phyloP scores from a whole-genome alignment of 2,329 filamentous ascomycete genomes.

The Pseudocercospora ulei region DNA sequence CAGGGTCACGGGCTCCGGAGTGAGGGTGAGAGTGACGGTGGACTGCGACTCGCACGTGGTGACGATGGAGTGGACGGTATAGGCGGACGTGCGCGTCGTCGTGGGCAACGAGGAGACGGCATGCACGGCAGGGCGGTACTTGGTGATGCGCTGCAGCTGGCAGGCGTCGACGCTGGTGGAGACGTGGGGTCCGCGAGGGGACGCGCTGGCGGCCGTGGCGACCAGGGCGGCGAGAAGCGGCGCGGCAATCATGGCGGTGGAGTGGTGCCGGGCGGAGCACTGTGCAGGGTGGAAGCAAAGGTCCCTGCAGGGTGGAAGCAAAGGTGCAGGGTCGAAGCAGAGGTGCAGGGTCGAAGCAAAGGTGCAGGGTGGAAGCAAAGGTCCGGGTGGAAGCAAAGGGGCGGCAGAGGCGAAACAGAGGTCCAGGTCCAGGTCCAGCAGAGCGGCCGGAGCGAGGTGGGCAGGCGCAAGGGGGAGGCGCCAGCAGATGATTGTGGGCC shows the following conservation, averaged over 20 bases:
- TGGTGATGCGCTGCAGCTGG: constrained; percentile 16
- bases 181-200: constrained; percentile 8
- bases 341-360: constrained; percentile 1
- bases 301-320: background rate
- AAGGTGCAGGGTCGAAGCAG: constrained; percentile 1
- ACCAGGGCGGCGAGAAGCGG: constrained; percentile 12
- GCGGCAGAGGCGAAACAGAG: background rate
- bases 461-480: too few species aligned
- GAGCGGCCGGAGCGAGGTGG: too few species aligned
- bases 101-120: constrained; percentile 14
- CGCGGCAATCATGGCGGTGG: constrained; percentile 10
- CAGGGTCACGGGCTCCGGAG: constrained; percentile 17
- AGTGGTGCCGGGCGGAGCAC: background rate
- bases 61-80: constrained; percentile 20
- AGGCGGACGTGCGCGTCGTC: constrained; percentile 15
- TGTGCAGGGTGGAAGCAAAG: background rate
- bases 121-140: constrained; percentile 14
- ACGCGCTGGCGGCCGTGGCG: constrained; percentile 8
- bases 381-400: background rate
- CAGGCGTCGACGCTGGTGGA: constrained; percentile 16
- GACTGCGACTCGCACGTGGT: constrained; percentile 17
- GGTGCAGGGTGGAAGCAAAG: background rate
- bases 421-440: too few species aligned
- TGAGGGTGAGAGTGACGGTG: constrained; percentile 20
- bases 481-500: too few species aligned